phyloP scores from a whole-genome alignment of 306 rosid species.

The Malus sieversii region DNA sequence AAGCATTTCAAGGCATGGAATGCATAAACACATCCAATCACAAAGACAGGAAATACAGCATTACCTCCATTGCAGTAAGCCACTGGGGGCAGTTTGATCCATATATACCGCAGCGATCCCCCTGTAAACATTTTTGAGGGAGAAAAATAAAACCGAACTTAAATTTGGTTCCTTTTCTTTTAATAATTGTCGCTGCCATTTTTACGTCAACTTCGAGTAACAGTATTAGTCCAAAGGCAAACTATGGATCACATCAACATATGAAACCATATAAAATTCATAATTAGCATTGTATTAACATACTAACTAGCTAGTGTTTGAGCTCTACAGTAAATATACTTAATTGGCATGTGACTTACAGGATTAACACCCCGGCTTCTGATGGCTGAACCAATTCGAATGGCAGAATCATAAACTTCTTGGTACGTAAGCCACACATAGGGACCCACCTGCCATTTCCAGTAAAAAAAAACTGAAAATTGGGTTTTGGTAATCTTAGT shows the following conservation, averaged over 20 bases:
- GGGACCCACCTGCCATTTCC: constrained; percentile 36
- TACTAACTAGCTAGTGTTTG: too few species aligned
- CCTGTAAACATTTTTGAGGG: constrained; percentile 30
- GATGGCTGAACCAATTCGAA: constrained; percentile 65
- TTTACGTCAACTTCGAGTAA: neutral
- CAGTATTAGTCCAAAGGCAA: neutral
- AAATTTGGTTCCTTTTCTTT: neutral
- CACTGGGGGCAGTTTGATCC: constrained; percentile 84
- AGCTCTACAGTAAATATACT: neutral
- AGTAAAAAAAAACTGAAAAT: neutral
- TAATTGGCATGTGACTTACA: constrained; percentile 31
- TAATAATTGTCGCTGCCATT: neutral
- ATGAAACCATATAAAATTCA: too few species aligned
- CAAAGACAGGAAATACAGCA: neutral
- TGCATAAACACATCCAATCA: neutral
- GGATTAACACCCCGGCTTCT: constrained; percentile 58
- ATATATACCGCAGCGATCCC: constrained; percentile 77
- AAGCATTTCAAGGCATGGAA: neutral
- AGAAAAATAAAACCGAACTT: neutral
- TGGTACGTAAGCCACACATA: constrained; percentile 47
- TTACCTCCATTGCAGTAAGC: constrained; percentile 88
- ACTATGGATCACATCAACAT: neutral
- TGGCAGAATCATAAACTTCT: constrained; percentile 54
- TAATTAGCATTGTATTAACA: too few species aligned
- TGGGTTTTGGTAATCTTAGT: neutral